Evolutionary conservation across 2,329 filamentous ascomycete species (phyloP).

Genomic region (Triangularia verruculosa): DNA sequence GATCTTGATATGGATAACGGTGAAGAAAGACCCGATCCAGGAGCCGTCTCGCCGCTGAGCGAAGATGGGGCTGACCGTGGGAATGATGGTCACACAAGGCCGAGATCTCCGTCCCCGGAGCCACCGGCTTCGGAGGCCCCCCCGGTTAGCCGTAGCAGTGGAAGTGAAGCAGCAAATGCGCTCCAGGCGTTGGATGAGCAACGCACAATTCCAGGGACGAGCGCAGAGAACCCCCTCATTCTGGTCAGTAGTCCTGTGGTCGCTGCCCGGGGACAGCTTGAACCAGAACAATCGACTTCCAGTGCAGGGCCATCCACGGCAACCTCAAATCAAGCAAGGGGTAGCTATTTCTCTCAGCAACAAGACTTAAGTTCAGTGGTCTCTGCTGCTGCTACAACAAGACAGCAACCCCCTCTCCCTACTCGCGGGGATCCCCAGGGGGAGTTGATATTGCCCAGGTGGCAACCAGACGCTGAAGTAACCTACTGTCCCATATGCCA

Average conservation of each 20-base stretch:
- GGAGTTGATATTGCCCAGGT: conserved; percentile 64
- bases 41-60: conserved; percentile 15
- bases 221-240: conserved; percentile 9
- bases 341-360: not conserved
- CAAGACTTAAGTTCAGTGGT: not conserved
- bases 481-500: conserved; percentile 81
- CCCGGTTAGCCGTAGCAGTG: not conserved
- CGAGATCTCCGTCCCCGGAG: conserved; percentile 9
- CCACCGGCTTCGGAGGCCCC: not conserved
- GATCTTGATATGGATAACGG: not conserved
- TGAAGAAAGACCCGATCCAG: conserved; percentile 4
- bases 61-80: conserved; percentile 1
- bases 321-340: not conserved
- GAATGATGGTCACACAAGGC: not conserved
- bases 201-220: not conserved
- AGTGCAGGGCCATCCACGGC: not conserved
- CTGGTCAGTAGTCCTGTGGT: conserved; percentile 5
- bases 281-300: not conserved
- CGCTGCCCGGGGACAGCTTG: not conserved
- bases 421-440: not conserved
- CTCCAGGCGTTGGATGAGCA: not conserved
- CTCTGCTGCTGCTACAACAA: not conserved
- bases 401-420: not conserved
- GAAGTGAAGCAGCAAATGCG: not conserved
- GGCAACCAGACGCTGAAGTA: conserved; percentile 87